Conservation (phyloP, 306 rosid genomes). For the Casuarina glauca region DNA sequence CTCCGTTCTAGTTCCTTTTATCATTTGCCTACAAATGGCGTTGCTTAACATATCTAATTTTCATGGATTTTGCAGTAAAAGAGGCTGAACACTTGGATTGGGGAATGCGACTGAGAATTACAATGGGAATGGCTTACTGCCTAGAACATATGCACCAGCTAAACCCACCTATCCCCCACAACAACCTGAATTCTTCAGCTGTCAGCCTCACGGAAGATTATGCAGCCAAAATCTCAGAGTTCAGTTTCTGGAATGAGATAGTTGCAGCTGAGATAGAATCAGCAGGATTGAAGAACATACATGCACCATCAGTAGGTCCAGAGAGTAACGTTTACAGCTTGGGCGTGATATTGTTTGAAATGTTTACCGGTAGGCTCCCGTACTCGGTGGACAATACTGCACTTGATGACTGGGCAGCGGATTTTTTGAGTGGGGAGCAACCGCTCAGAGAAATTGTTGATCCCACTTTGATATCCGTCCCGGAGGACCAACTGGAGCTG, state of each 20-base stretch:
- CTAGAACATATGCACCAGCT: constrained; percentile 80
- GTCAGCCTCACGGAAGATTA: constrained; percentile 77
- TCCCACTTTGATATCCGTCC: constrained; percentile 62
- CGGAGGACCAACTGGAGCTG: constrained; percentile 59
- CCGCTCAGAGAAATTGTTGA: constrained; percentile 62
- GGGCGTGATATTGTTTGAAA: constrained; percentile 76
- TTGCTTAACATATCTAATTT: constrained; percentile 21
- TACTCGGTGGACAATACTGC: constrained; percentile 51
- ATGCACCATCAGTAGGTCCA: constrained; percentile 36
- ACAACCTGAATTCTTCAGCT: constrained; percentile 61
- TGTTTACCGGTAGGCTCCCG: constrained; percentile 75
- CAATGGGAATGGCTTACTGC: constrained; percentile 85
- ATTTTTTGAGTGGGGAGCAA: constrained; percentile 48
- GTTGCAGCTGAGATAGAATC: constrained; percentile 37
- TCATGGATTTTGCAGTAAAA: constrained; percentile 57
- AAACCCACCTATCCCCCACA: constrained; percentile 59
- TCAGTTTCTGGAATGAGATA: constrained; percentile 57
- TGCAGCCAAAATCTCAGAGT: constrained; percentile 72
- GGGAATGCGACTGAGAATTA: constrained; percentile 74
- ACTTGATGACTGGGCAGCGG: constrained; percentile 68
- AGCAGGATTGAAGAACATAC: constrained; percentile 27
- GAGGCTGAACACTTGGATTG: constrained; percentile 97
- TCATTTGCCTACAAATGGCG: background rate
- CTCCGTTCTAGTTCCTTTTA: background rate
- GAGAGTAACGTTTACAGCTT: constrained; percentile 73